phyloP scores from a whole-genome alignment of 345 rosid species.

The Gossypium turneri region DNA sequence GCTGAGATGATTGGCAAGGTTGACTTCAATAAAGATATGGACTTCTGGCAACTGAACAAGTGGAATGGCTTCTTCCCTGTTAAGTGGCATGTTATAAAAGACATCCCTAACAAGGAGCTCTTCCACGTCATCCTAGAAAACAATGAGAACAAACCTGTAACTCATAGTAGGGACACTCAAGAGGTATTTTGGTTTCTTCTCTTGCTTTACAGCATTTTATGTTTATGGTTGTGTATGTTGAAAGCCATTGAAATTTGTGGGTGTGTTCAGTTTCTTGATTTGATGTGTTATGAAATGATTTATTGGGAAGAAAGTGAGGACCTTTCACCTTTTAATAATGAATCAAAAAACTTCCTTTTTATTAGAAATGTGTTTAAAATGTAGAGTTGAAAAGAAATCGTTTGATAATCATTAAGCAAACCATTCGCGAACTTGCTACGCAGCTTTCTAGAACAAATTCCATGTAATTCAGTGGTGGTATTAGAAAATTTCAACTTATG shows the following conservation, averaged over 20 bases:
- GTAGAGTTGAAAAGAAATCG: no score
- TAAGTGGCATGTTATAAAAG: constrained; percentile 73
- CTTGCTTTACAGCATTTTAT: background rate
- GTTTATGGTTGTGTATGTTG: background rate
- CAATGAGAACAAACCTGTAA: constrained; percentile 60
- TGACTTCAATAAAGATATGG: constrained; percentile 68
- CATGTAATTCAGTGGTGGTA: background rate
- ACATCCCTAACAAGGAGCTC: constrained; percentile 60
- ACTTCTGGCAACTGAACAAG: constrained; percentile 77
- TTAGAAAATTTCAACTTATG: background rate
- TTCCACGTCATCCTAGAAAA: constrained; percentile 63
- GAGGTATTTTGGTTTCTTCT: constrained; percentile 38
- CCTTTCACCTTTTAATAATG: no score
- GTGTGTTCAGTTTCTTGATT: background rate
- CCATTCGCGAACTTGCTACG: background rate
- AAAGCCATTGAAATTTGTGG: background rate
- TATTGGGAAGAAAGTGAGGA: background rate
- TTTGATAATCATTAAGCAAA: no score
- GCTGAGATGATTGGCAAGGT: constrained; percentile 79
- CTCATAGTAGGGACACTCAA: constrained; percentile 73
- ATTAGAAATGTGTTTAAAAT: no score
- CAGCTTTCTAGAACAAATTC: background rate
- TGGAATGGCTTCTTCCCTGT: constrained; percentile 82
- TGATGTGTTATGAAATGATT: background rate
- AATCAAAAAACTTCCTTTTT: no score